Evolutionary conservation across 129 eudicot genomes (phyloP).

Genomic region (Pseudognaphalium luteoalbum): DNA sequence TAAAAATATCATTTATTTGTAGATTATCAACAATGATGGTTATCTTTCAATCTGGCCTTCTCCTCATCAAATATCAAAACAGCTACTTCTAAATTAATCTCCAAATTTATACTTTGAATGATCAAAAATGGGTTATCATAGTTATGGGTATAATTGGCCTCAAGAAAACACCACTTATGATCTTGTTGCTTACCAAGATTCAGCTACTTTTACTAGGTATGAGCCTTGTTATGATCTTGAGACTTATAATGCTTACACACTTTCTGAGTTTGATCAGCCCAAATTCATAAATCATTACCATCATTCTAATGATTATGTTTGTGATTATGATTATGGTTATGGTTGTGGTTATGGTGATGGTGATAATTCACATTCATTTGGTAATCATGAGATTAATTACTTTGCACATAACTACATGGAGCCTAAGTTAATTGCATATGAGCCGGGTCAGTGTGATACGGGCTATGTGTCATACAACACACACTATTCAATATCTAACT

Average conservation of each 20-base stretch:
- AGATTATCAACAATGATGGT: background rate
- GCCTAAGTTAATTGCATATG: constrained; percentile 42
- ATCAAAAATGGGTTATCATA: constrained; percentile 49
- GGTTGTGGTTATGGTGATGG: constrained; percentile 15
- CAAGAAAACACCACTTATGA: constrained; percentile 29
- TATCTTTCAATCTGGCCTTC: background rate
- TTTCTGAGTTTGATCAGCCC: constrained; percentile 26
- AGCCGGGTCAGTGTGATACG: constrained; percentile 36
- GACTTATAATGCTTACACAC: constrained; percentile 21
- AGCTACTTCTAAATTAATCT: background rate
- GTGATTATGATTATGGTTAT: background rate
- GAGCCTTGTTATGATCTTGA: constrained; percentile 26
- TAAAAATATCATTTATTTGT: background rate
- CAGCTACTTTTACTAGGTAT: constrained; percentile 26
- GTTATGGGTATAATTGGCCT: constrained; percentile 46
- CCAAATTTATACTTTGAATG: constrained; percentile 4
- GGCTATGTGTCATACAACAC: constrained; percentile 38
- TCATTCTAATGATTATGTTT: background rate
- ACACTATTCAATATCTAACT: constrained; percentile 38
- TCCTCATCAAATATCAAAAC: constrained; percentile 15
- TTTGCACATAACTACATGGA: constrained; percentile 30
- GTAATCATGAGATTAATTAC: constrained; percentile 30
- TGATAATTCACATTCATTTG: no score
- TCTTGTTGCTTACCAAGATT: constrained; percentile 32
- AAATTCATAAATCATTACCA: constrained; percentile 11